These are phyloP conservation scores for Batkoa obscura DNA, from an alignment of 371 early-diverging fungal genomes.

Conservation along the genomic window DNA sequence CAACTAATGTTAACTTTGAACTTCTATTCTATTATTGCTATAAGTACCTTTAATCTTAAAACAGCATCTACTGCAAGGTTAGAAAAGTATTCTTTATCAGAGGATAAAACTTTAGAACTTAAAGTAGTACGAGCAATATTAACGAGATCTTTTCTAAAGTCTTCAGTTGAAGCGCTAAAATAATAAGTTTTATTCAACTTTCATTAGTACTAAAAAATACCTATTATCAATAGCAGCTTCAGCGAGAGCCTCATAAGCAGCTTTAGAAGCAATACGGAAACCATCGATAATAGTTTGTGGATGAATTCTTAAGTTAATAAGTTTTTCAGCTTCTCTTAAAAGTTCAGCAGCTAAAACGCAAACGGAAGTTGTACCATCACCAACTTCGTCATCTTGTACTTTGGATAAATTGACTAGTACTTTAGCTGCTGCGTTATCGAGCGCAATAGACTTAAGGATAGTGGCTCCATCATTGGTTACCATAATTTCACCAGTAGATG, in stretches of 20 bases:
- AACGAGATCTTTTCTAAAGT: slow-evolving; percentile 72
- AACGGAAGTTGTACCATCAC: slow-evolving; percentile 99
- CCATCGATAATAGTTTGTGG: slow-evolving; percentile 98
- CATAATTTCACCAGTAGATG: slow-evolving; percentile 62
- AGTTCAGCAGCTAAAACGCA: slow-evolving; percentile 96
- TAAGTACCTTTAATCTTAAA: slow-evolving; percentile 50
- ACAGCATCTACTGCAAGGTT: slow-evolving; percentile 96
- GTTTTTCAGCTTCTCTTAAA: slow-evolving; percentile 88
- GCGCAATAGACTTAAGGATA: slow-evolving; percentile 93
- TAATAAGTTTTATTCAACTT: not conserved
- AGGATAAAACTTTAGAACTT: slow-evolving; percentile 92
- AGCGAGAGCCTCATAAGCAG: slow-evolving; percentile 79
- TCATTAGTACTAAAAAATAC: slow-evolving; percentile 11
- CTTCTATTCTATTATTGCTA: no score
- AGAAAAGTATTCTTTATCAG: slow-evolving; percentile 94
- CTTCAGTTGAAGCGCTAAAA: slow-evolving; percentile 27
- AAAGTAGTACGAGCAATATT: slow-evolving; percentile 98
- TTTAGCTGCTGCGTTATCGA: slow-evolving; percentile 97
- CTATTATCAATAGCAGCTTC: slow-evolving; percentile 62
- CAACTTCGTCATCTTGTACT: slow-evolving; percentile 99
- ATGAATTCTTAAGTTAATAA: slow-evolving; percentile 87
- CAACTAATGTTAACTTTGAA: not conserved
- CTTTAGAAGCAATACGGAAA: slow-evolving; percentile 78
- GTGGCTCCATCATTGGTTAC: slow-evolving; percentile 99
- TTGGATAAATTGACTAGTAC: slow-evolving; percentile 96